Evolutionary conservation across 768 basidiomycete genomes (phyloP), one percentile per base, ranked within the genome.

Genomic region (Suillus decipiens): DNA sequence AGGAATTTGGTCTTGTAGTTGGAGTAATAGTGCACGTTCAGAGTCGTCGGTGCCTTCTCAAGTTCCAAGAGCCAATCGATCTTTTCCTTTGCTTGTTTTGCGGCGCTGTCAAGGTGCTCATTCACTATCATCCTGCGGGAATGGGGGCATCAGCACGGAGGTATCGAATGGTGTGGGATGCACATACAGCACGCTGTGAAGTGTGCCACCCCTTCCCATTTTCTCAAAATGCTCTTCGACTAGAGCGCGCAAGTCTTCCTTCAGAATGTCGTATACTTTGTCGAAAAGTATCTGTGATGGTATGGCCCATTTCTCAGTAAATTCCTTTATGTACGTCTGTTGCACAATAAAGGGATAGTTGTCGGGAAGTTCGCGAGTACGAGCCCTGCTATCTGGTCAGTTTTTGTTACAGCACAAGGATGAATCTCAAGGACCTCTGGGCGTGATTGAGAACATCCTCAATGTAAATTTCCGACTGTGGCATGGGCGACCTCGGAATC

Each of bases 311-410:
- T 82, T 67, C 15, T 67, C 41, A 4, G 82, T 78, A 39, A 86
- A 70, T 0, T 72, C 62, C 2, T 68, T 60, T 59, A 92, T 87
- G 63, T 82, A 87, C 0, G 72, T 69, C 11, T 78, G 71, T 55
- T 86, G 83, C 0, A 91, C 86, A 0, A 86, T 76, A 63, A 87
- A 90, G 0, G 89, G 89, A 63, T 85, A 88, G 63, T 82, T 81
- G 15, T 84, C 86, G 0, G 89, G 89, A 0, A 92, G 80, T 67
- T 92, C 89, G 1, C 91, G 84, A 1, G 89, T 87, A 4, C 86
- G 81, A 1, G 90, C 84, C 24, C 91, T 92, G 61, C 10, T 17
- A 57, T 14, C 45, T 37, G 59, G 47, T 17, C 33, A 59, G 36
- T 39, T 42, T 14, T 60, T 9, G 9, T 28, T 34, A 15, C 4